Evolutionary conservation across 495 filamentous ascomycete species (phyloP).

Genomic region (Bombardia bombarda): DNA sequence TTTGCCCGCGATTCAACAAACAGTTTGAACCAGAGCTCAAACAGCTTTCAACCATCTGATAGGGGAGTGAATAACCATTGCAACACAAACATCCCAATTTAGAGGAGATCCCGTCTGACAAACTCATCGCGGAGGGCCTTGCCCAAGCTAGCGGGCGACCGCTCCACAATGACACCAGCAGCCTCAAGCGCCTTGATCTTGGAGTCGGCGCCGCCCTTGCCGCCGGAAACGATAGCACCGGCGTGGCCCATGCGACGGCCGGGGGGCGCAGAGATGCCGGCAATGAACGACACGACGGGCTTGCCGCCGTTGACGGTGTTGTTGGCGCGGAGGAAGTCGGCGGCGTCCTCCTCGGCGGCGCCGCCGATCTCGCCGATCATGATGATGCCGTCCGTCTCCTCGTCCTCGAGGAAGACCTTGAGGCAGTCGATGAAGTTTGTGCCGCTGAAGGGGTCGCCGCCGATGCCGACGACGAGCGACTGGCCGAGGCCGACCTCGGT

Average conservation of each 20-base stretch:
- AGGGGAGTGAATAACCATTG: background rate
- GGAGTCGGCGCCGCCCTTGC: slow-evolving; percentile 93
- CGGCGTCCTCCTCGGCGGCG: slow-evolving; percentile 93
- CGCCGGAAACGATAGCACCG: slow-evolving; percentile 93
- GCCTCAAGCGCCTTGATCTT: slow-evolving; percentile 93
- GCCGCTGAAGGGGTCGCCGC: slow-evolving; percentile 96
- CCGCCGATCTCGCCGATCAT: slow-evolving; percentile 99
- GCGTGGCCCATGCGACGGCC: slow-evolving; percentile 98
- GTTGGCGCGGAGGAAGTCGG: slow-evolving; percentile 82
- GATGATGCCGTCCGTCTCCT: slow-evolving; percentile 97
- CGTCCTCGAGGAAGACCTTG: slow-evolving; percentile 90
- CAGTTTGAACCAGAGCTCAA: slow-evolving; percentile 8
- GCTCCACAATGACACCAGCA: slow-evolving; percentile 92
- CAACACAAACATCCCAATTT: slow-evolving; percentile 17
- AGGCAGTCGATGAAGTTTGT: slow-evolving; percentile 99
- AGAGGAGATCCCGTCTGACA: slow-evolving; percentile 91
- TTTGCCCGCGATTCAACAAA: too few species aligned
- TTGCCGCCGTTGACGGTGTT: slow-evolving; percentile 78
- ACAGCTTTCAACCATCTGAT: slow-evolving; percentile 10
- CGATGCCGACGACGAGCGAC: slow-evolving; percentile 96
- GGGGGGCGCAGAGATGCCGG: slow-evolving; percentile 92
- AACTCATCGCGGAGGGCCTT: slow-evolving; percentile 93
- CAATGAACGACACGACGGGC: slow-evolving; percentile 96
- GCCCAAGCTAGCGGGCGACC: slow-evolving; percentile 83
- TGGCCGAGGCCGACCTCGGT: slow-evolving; percentile 94